Percentiles rank a stretch among this genome's conserved stretches.
These are phyloP conservation scores for Pterocarpus macrocarpus DNA, from an alignment of 306 rosid species.

Conservation along the genomic window DNA sequence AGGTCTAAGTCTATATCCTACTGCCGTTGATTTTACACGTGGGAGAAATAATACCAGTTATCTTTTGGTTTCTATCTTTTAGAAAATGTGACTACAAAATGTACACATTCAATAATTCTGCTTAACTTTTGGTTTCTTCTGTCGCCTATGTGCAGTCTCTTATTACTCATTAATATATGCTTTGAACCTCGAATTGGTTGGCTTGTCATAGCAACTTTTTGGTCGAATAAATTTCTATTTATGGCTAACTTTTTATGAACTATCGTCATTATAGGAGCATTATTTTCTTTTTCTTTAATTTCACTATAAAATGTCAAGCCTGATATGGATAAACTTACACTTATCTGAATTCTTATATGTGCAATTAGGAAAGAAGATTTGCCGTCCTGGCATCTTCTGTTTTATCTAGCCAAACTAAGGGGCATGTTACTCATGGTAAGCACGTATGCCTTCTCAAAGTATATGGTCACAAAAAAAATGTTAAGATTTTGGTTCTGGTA, in stretches of 20 bases:
- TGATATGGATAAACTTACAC: conserved; percentile 24
- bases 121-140: no score
- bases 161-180: background rate
- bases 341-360: conserved; percentile 27
- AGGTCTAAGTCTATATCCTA: conserved; percentile 60
- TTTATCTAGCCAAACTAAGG: conserved; percentile 97
- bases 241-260: background rate
- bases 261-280: background rate
- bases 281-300: background rate
- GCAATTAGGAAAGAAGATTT: conserved; percentile 83
- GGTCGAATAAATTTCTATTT: background rate
- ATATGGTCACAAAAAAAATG: conserved; percentile 9
- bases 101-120: background rate
- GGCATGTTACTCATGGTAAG: conserved; percentile 81
- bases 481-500: conserved; percentile 14
- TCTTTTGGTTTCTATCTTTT: conserved; percentile 32
- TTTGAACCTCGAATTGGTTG: conserved; percentile 13
- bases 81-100: background rate
- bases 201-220: conserved; percentile 11
- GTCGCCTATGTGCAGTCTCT: background rate
- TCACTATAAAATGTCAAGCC: conserved; percentile 24
- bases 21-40: conserved; percentile 1
- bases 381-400: conserved; percentile 88
- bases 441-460: conserved; percentile 32
- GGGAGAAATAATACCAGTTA: background rate